Evolutionary conservation across 2,329 filamentous ascomycete species (phyloP).

Genomic region (Ophiostoma montium): DNA sequence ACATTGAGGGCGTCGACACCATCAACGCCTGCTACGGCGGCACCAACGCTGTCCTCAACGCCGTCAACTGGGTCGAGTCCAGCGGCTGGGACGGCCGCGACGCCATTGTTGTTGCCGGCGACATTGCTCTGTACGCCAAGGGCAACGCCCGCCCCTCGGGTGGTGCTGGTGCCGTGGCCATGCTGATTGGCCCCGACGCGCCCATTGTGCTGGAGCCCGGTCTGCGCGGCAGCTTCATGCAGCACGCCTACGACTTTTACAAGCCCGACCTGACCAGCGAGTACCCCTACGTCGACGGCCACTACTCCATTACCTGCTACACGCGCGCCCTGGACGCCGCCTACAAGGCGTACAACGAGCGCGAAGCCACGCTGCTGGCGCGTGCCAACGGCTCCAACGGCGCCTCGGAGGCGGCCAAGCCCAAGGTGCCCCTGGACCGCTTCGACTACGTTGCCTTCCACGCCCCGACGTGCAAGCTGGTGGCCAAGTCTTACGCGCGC

Average conservation of each 20-base stretch:
- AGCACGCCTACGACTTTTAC: conserved; percentile 81
- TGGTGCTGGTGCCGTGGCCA: conserved; percentile 64
- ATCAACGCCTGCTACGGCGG: conserved; percentile 79
- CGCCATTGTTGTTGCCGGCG: conserved; percentile 65
- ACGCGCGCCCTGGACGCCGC: conserved; percentile 65
- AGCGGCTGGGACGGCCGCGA: conserved; percentile 77
- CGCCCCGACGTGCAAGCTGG: conserved; percentile 74
- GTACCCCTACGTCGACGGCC: conserved; percentile 74
- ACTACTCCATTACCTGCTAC: conserved; percentile 74
- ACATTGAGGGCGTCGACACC: conserved; percentile 70
- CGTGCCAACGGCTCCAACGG: conserved; percentile 28
- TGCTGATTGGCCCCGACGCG: conserved; percentile 66
- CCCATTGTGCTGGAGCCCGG: conserved; percentile 66
- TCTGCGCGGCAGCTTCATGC: conserved; percentile 66
- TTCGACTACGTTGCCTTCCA: conserved; percentile 80
- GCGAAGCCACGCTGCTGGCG: conserved; percentile 42
- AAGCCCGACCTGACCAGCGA: conserved; percentile 80
- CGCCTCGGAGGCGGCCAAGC: conserved; percentile 26
- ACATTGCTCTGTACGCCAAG: conserved; percentile 78
- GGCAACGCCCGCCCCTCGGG: conserved; percentile 69
- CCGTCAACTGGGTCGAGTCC: conserved; percentile 74
- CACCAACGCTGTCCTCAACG: conserved; percentile 74
- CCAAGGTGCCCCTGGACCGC: conserved; percentile 56
- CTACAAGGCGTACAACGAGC: conserved; percentile 68
- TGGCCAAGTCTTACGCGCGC: conserved; percentile 72